Evolutionary conservation across 176 grass and related monocot species (phyloP).

Genomic region (Oryza longistaminata): DNA sequence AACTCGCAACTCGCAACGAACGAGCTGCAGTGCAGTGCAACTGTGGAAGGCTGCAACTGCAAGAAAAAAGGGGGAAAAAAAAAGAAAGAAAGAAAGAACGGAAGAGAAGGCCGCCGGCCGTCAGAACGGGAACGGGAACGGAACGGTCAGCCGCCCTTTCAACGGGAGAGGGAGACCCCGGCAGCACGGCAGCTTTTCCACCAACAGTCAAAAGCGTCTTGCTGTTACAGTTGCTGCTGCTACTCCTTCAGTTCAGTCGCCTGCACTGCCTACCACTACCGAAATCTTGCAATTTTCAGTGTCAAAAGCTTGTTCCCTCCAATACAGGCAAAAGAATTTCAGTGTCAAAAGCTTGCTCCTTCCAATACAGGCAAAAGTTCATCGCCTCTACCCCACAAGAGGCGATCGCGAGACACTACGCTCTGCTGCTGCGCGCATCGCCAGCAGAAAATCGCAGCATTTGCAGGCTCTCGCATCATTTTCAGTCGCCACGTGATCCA

Average conservation of each 20-base stretch:
- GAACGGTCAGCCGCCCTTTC: constrained; percentile 1
- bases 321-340: no score
- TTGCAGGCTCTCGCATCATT: neutral
- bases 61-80: neutral
- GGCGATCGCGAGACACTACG: neutral
- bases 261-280: neutral
- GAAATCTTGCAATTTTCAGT: neutral
- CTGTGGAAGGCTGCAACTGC: no score
- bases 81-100: neutral
- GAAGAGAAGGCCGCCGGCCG: neutral
- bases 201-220: constrained; percentile 12
- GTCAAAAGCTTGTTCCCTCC: no score
- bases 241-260: no score
- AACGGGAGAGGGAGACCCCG: constrained; percentile 28
- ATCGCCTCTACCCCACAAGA: neutral
- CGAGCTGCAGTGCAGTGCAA: neutral
- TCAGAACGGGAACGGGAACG: neutral
- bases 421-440: neutral
- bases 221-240: neutral
- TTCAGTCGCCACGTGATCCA: neutral
- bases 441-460: neutral
- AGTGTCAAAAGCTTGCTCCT: neutral
- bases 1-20: neutral
- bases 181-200: constrained; percentile 26
- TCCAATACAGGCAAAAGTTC: constrained; percentile 17